Percentiles rank a stretch among this genome's conserved stretches.
phyloP scores from a whole-genome alignment of 306 rosid species.

The Malus asiatica region DNA sequence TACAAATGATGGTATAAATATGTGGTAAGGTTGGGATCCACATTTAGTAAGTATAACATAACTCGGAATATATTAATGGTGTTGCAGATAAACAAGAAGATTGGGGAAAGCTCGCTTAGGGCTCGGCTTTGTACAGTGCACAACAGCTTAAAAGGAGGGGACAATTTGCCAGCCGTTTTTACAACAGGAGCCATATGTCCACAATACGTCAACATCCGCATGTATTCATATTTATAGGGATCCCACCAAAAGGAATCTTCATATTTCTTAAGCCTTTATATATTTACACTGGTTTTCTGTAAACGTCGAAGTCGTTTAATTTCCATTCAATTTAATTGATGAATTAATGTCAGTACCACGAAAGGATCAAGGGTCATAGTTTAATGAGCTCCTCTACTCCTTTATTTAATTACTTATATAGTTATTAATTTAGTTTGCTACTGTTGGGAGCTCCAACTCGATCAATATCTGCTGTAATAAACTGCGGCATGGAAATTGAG shows the following conservation, averaged over 20 bases:
- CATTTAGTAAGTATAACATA: no score
- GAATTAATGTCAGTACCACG: conserved; percentile 33
- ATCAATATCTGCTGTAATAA: no score
- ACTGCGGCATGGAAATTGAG: neutral
- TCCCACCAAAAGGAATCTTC: conserved; percentile 59
- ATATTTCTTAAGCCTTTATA: conserved; percentile 4
- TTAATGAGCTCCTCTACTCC: neutral
- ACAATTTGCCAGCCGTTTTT: conserved; percentile 26
- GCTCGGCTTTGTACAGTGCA: conserved; percentile 8
- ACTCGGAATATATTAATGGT: no score
- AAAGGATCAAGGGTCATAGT: conserved; percentile 21
- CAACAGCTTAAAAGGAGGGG: conserved; percentile 39
- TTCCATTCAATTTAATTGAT: conserved; percentile 9
- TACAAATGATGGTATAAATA: no score
- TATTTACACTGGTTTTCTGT: neutral
- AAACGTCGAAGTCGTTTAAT: neutral
- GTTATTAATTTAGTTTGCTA: neutral
- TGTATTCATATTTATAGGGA: conserved; percentile 42
- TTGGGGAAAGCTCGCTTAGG: neutral
- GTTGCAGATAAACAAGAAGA: neutral
- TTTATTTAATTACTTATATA: neutral
- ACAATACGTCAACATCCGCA: conserved; percentile 60
- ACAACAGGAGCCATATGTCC: conserved; percentile 18
- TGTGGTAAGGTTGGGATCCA: no score
- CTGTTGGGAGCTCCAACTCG: neutral